Evolutionary conservation across 257 asterid species (phyloP).

Genomic region (Ocimum tenuiflorum): DNA sequence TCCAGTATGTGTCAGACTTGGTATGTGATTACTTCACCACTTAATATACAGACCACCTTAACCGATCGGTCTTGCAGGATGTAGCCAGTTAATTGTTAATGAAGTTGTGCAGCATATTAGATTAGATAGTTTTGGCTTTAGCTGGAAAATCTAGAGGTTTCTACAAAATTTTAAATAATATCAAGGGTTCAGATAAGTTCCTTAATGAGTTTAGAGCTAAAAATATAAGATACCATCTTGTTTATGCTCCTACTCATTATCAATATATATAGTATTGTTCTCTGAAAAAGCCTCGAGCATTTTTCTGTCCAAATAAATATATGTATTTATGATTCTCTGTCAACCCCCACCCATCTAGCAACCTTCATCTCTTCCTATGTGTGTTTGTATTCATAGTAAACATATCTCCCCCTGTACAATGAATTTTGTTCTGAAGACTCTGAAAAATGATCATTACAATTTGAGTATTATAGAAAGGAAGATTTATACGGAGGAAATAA

Average conservation of each 20-base stretch:
- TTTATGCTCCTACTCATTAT: background rate
- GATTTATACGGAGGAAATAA: slow-evolving; percentile 1
- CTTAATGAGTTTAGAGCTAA: background rate
- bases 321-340: background rate
- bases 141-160: background rate
- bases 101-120: background rate
- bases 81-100: background rate
- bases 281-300: background rate
- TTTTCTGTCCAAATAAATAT: background rate
- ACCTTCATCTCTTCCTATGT: no score
- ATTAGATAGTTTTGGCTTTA: background rate
- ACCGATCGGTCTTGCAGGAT: background rate
- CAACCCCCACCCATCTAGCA: no score
- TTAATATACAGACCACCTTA: background rate
- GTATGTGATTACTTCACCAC: slow-evolving; percentile 37
- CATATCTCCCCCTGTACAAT: background rate
- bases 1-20: slow-evolving; percentile 90
- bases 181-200: background rate
- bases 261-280: background rate
- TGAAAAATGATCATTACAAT: background rate
- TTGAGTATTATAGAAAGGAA: background rate
- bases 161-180: background rate
- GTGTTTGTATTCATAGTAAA: background rate
- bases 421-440: background rate
- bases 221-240: background rate